These are phyloP conservation scores for Ustilago sp. DNA, from an alignment of 1,284 basidiomycete genomes.

Conservation along the genomic window DNA sequence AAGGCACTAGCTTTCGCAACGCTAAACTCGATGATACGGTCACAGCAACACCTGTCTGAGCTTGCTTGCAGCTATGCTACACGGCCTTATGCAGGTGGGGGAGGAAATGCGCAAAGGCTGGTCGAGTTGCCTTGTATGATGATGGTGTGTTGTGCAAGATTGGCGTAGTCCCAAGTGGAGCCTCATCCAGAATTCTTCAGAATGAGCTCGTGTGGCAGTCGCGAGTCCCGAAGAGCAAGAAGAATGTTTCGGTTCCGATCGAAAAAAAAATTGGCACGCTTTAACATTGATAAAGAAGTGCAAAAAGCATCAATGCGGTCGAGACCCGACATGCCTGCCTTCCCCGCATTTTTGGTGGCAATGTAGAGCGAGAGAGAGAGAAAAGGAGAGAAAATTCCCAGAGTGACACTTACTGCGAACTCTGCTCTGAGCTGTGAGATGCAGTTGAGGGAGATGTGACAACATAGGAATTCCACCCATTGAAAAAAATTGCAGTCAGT, in stretches of 20 bases:
- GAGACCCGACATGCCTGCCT: slow-evolving; percentile 9
- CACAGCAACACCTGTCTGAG: neutral
- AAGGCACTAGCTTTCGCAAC: neutral
- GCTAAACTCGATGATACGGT: neutral
- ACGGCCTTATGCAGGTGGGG: neutral
- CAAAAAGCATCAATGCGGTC: neutral
- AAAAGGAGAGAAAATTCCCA: neutral
- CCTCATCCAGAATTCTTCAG: neutral
- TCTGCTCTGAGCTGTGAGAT: neutral
- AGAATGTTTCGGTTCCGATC: slow-evolving; percentile 11
- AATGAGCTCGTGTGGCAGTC: slow-evolving; percentile 4
- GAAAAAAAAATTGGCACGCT: neutral
- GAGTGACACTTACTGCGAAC: neutral
- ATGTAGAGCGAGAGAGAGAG: neutral
- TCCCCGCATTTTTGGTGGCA: slow-evolving; percentile 36
- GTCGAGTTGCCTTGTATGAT: slow-evolving; percentile 11
- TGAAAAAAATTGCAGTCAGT: no score
- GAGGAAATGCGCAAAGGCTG: neutral
- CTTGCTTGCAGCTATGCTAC: neutral
- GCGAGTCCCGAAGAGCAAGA: slow-evolving; percentile 5
- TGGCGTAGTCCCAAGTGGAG: neutral
- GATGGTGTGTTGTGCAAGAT: slow-evolving; percentile 3
- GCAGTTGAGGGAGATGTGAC: neutral
- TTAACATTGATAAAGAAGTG: neutral
- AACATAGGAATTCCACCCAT: no score